A percentile compares a stretch with the other conserved stretches of the same genome.
Evolutionary conservation across 1,284 basidiomycete genomes (phyloP).

Genomic region (Pyrrhoderma noxium): DNA sequence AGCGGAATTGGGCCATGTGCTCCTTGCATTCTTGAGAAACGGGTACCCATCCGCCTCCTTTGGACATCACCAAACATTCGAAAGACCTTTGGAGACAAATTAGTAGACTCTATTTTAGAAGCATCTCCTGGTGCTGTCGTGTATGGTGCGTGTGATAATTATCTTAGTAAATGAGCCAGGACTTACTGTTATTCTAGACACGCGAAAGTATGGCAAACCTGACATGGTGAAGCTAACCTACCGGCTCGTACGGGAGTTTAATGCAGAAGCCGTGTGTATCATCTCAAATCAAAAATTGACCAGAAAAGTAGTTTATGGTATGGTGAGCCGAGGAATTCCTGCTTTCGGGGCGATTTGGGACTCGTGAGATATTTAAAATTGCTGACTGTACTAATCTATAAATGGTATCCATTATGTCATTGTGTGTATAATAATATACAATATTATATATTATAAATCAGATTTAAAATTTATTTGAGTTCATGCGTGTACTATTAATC

Average conservation of each 20-base stretch:
- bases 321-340: constrained; percentile 52
- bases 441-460: too few relatives aligned
- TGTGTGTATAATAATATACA: neutral
- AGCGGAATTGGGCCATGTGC: constrained; percentile 56
- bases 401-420: too few relatives aligned
- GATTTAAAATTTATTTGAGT: too few relatives aligned
- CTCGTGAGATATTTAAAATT: constrained; percentile 27
- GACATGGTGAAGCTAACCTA: constrained; percentile 57
- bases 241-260: constrained; percentile 48
- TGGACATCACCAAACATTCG: constrained; percentile 56
- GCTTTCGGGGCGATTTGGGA: constrained; percentile 58
- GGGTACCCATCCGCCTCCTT: constrained; percentile 45
- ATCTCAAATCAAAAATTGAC: constrained; percentile 57
- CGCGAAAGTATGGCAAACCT: constrained; percentile 50
- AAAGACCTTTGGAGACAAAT: constrained; percentile 50
- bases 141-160: constrained; percentile 35
- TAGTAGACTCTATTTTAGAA: constrained; percentile 47
- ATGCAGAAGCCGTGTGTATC: constrained; percentile 54
- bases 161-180: neutral
- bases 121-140: constrained; percentile 48
- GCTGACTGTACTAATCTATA: too few relatives aligned
- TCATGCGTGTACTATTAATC: too few relatives aligned
- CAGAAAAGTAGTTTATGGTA: constrained; percentile 53
- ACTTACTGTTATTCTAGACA: constrained; percentile 34
- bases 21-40: constrained; percentile 44